These are phyloP conservation scores for Xylariaceae sp. DNA, from an alignment of 2,329 filamentous ascomycete species.

Conservation along the genomic window DNA sequence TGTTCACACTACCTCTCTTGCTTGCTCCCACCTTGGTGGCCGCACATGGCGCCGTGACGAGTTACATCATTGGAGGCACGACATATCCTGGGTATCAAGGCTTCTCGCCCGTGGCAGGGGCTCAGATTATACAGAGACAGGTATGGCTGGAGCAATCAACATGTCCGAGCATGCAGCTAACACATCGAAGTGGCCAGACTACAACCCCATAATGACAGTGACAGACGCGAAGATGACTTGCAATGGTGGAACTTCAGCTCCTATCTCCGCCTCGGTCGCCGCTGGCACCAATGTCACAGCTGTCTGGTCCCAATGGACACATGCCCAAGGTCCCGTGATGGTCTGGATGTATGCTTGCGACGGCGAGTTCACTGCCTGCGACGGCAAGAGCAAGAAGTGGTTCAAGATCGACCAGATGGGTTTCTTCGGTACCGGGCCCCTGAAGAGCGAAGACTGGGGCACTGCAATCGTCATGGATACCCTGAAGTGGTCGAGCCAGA, in stretches of 20 bases:
- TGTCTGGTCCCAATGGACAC: slow-evolving; percentile 55
- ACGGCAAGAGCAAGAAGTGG: slow-evolving; percentile 50
- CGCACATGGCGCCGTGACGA: slow-evolving; percentile 39
- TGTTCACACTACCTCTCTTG: slow-evolving; percentile 23
- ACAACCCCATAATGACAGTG: slow-evolving; percentile 50
- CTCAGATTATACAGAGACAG: slow-evolving; percentile 53
- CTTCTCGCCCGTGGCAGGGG: slow-evolving; percentile 44
- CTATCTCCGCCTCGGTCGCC: slow-evolving; percentile 40
- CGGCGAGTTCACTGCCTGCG: slow-evolving; percentile 44
- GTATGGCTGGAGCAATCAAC: slow-evolving; percentile 1
- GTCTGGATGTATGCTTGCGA: slow-evolving; percentile 54
- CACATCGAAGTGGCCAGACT: slow-evolving; percentile 43
- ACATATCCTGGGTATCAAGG: slow-evolving; percentile 44
- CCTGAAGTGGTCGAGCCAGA: slow-evolving; percentile 46
- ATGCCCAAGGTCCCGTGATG: slow-evolving; percentile 55
- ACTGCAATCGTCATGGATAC: slow-evolving; percentile 42
- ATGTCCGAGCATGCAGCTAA: neutral
- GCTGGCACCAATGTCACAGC: slow-evolving; percentile 47
- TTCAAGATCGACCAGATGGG: slow-evolving; percentile 58
- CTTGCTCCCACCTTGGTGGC: slow-evolving; percentile 29
- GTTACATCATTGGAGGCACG: slow-evolving; percentile 43
- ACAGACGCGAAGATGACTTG: slow-evolving; percentile 50
- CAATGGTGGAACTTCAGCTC: slow-evolving; percentile 50
- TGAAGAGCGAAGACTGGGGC: slow-evolving; percentile 45
- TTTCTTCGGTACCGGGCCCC: slow-evolving; percentile 37